Conservation (phyloP, 2,329 filamentous ascomycete genomes). For the Trichoderma atroviride region DNA sequence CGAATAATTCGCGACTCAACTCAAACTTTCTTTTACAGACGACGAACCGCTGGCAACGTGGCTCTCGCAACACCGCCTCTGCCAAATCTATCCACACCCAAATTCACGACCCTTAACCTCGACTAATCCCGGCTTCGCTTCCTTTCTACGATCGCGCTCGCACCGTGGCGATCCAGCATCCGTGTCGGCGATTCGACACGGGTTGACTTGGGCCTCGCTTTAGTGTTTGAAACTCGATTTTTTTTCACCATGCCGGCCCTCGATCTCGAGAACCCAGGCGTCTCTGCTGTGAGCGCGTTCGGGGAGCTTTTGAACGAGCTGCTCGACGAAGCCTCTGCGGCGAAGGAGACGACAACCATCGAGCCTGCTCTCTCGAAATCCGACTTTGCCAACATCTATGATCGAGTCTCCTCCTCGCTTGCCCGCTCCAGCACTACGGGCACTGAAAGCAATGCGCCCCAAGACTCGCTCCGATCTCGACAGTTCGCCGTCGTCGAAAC, state of each 20-base stretch:
- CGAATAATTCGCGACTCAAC: slow-evolving; percentile 18
- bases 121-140: slow-evolving; percentile 1
- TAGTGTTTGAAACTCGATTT: not conserved
- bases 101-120: not conserved
- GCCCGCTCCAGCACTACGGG: slow-evolving; percentile 33
- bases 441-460: slow-evolving; percentile 39
- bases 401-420: slow-evolving; percentile 46
- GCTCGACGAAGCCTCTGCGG: slow-evolving; percentile 58
- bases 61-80: not conserved
- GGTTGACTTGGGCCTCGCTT: not conserved
- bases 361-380: slow-evolving; percentile 76
- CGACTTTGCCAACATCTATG: slow-evolving; percentile 58
- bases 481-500: slow-evolving; percentile 78
- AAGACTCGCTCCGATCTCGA: slow-evolving; percentile 46
- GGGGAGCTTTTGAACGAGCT: slow-evolving; percentile 58
- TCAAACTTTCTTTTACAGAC: not conserved
- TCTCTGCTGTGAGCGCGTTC: slow-evolving; percentile 58
- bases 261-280: slow-evolving; percentile 49
- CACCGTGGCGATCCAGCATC: not conserved
- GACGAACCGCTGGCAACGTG: not conserved
- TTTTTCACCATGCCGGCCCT: slow-evolving; percentile 55
- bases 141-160: not conserved
- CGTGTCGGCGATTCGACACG: not conserved
- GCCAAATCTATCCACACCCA: not conserved
- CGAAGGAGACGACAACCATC: slow-evolving; percentile 63